A percentile compares a stretch with the other conserved stretches of the same genome.
Conservation (phyloP, 257 asterid species). For the Rauvolfia tetraphylla region DNA sequence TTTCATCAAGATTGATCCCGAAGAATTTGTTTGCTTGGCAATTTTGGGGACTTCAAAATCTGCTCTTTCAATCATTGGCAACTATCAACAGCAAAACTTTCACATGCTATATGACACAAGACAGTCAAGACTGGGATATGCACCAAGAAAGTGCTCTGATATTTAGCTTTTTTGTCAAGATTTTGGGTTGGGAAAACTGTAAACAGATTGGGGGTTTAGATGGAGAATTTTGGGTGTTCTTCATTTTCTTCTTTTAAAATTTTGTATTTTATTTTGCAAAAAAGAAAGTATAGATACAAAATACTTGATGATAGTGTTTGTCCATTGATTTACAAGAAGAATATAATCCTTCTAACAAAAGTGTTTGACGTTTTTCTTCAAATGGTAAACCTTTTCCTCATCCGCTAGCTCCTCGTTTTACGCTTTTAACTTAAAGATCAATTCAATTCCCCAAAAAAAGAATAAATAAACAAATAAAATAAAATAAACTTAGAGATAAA, state of each 20-base stretch:
- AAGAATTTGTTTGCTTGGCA: constrained; percentile 76
- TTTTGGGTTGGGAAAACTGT: constrained; percentile 23
- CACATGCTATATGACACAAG: constrained; percentile 70
- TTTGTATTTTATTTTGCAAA: neutral
- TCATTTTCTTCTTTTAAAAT: neutral
- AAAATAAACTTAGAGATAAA: no score
- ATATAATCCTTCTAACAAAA: neutral
- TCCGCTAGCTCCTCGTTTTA: no score
- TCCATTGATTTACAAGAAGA: neutral
- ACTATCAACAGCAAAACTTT: constrained; percentile 91
- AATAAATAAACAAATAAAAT: no score
- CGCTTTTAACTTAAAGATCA: no score
- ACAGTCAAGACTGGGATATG: constrained; percentile 77
- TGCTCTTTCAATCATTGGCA: constrained; percentile 81
- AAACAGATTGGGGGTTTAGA: constrained; percentile 23
- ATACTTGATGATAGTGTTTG: neutral
- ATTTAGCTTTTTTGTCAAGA: constrained; percentile 22
- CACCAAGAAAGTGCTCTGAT: constrained; percentile 71
- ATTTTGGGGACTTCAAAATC: constrained; percentile 71
- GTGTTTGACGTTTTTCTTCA: neutral
- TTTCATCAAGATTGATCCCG: constrained; percentile 70
- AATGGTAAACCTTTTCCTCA: no score
- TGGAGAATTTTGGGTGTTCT: neutral
- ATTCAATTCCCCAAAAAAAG: no score
- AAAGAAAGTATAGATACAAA: neutral